Evolutionary conservation across 371 early-diverging fungal species (phyloP), one percentile per base, ranked within the genome.

Genomic region (Mortierella sp.): DNA sequence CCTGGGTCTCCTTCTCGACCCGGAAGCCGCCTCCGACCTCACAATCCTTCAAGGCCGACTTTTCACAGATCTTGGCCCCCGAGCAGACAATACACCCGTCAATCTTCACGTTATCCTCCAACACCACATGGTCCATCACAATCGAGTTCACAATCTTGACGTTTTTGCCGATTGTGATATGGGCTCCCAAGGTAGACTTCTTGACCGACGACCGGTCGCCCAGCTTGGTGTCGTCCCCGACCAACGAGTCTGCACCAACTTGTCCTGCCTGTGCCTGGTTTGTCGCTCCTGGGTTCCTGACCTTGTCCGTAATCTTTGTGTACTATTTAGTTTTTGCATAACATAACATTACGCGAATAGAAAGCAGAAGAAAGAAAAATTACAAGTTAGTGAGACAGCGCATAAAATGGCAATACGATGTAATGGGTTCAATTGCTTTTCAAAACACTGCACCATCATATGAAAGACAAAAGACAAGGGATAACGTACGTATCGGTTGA

Each of bases 71-170:
- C 74, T 92, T 93, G 63, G 95, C 94, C 74, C 93, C 90, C 39
- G 91, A 91, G 85, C 97, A 95, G 31, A 99, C 90, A 67, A 98
- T 90, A 81, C 96, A 95, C 7, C 93, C 93, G 64, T 97, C 97
- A 44, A 99, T 85, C 85, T 95, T 96, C 73, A 94, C 98, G 82
- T 97, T 95, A 83, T 97, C 97, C 58, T 93, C 95, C 66, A 97
- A 88, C 9, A 93, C 89, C n/a, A 95, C 95, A 77, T 97, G 91
- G 83, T 99, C 98, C 97, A 97, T 96, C 65, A 99, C 89, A 50
- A 99, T 93, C 24, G 96, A 96, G 84, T 96, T 96, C 68, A 91
- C 91, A 77, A 99, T 95, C 87, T 98, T 98, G 84, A 97, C 97
- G 70, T 96, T 95, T 85, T 94, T 95, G 64, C 99, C 99, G 86